A percentile compares a stretch with the other conserved stretches of the same genome.
phyloP scores from a whole-genome alignment of 768 basidiomycete species.

The Pleurotus pulmonarius region DNA sequence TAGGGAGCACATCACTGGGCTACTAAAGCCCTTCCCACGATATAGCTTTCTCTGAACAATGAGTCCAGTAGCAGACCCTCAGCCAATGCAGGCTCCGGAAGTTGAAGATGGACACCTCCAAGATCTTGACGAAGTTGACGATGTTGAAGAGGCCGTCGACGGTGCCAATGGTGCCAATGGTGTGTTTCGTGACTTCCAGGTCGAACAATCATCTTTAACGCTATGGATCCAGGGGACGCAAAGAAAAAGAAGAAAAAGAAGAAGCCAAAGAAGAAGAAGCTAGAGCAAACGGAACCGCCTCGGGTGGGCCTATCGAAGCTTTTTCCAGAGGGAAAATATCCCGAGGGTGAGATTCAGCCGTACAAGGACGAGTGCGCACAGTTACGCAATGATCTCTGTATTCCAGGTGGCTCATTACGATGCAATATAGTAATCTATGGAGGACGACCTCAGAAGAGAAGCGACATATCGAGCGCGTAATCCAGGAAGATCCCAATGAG shows the following conservation, averaged over 20 bases:
- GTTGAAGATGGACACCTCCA: not conserved
- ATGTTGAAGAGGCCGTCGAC: conserved; percentile 12
- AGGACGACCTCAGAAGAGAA: conserved; percentile 91
- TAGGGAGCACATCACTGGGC: too few species aligned
- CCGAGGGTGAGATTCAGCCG: conserved; percentile 86
- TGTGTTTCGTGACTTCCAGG: not conserved
- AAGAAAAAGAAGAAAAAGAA: conserved; percentile 95
- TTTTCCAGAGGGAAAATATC: conserved; percentile 82
- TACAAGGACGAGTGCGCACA: conserved; percentile 86
- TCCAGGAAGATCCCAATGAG: conserved; percentile 73
- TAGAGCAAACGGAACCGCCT: conserved; percentile 87
- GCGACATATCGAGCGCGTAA: conserved; percentile 73
- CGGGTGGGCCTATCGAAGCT: conserved; percentile 85
- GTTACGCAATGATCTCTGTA: conserved; percentile 5
- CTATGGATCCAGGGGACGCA: conserved; percentile 36
- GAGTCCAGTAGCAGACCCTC: conserved; percentile 10
- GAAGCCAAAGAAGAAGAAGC: conserved; percentile 83
- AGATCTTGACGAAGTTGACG: conserved; percentile 12
- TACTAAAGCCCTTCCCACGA: too few species aligned
- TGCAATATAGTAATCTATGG: conserved; percentile 68
- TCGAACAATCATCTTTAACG: not conserved
- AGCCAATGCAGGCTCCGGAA: not conserved
- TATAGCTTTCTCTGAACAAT: not conserved
- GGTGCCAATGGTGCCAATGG: conserved; percentile 6
- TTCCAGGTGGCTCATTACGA: not conserved